Percentiles rank a stretch among this genome's conserved stretches.
Evolutionary conservation across 2,329 filamentous ascomycete genomes (phyloP).

Genomic region (Mycosphaerelloides madeirae): DNA sequence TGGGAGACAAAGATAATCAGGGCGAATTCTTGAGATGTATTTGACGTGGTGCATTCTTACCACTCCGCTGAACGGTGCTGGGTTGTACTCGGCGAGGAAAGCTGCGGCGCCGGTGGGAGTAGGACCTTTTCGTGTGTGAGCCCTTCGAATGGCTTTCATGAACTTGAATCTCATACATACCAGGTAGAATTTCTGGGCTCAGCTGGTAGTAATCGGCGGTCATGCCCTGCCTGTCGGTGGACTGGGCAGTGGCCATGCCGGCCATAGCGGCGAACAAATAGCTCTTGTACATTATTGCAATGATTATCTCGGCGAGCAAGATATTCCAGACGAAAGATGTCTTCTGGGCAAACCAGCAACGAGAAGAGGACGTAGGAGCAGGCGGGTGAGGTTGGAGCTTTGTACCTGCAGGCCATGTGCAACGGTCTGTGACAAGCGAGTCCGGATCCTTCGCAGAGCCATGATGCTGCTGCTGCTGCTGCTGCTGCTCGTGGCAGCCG

Average conservation of each 20-base stretch:
- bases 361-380: neutral
- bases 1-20: neutral
- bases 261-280: constrained; percentile 28
- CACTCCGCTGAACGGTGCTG: constrained; percentile 56
- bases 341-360: constrained; percentile 12
- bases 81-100: constrained; percentile 67
- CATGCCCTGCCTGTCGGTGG: constrained; percentile 4
- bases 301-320: constrained; percentile 14
- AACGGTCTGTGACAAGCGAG: no score
- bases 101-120: constrained; percentile 66
- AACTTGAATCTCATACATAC: constrained; percentile 15
- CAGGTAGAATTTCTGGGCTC: constrained; percentile 49
- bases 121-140: constrained; percentile 46
- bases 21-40: neutral
- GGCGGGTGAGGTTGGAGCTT: neutral
- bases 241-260: constrained; percentile 19
- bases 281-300: constrained; percentile 31
- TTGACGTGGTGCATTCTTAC: constrained; percentile 8
- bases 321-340: constrained; percentile 25
- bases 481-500: no score
- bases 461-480: no score
- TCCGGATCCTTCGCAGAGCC: no score
- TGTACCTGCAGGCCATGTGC: constrained; percentile 4
- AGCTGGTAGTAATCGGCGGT: constrained; percentile 54
- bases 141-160: constrained; percentile 4